Evolutionary conservation across 208 protist genomes (phyloP).

Genomic region (Spongospora subterranea): DNA sequence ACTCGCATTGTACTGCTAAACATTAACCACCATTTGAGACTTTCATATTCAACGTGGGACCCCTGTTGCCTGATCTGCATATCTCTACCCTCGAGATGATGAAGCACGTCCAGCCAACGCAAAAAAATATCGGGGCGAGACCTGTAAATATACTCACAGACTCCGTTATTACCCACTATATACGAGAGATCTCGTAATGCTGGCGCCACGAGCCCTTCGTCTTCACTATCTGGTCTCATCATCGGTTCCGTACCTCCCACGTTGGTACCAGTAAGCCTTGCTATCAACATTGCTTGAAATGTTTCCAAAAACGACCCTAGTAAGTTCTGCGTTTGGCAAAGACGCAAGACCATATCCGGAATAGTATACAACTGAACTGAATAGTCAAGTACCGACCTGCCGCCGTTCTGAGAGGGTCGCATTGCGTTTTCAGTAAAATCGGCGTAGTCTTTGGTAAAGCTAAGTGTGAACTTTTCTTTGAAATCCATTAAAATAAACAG

Average conservation of each 20-base stretch:
- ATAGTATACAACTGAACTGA: conserved; percentile 47
- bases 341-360: conserved; percentile 34
- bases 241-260: background rate
- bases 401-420: background rate
- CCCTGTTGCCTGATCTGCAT: background rate
- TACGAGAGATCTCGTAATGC: background rate
- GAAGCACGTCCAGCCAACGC: background rate
- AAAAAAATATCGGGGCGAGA: background rate
- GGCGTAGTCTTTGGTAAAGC: background rate
- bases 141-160: background rate
- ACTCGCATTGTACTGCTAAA: background rate
- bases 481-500: background rate
- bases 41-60: conserved; percentile 32
- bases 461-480: conserved; percentile 37
- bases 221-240: background rate
- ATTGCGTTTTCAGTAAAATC: background rate
- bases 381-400: conserved; percentile 38
- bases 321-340: conserved; percentile 37
- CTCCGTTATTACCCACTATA: background rate
- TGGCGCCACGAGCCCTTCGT: background rate
- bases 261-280: background rate
- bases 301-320: background rate
- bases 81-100: background rate
- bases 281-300: background rate
- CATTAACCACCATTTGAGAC: background rate